Evolutionary conservation across 169 alveolate genomes (phyloP).

Genomic region (Pseudocohnilembus persalinus): DNA sequence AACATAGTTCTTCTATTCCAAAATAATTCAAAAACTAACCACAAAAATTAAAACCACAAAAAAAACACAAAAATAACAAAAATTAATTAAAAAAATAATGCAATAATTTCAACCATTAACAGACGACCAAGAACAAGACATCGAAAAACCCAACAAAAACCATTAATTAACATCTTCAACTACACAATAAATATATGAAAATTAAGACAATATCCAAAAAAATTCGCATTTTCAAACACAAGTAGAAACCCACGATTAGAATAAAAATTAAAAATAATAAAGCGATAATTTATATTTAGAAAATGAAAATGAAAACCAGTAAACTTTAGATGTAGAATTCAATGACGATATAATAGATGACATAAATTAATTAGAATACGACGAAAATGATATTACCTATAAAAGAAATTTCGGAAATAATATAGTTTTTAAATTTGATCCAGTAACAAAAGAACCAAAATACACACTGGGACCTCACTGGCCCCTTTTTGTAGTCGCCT

Average conservation of each 20-base stretch:
- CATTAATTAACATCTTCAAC: no score
- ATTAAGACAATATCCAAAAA: not conserved
- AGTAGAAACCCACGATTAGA: not conserved
- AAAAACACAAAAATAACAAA: no score
- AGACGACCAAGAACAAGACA: no score
- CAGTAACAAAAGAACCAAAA: not conserved
- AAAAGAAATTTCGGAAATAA: not conserved
- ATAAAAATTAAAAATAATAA: no score
- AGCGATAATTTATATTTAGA: not conserved
- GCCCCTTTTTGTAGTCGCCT: not conserved
- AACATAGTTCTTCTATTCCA: no score
- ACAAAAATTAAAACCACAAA: no score
- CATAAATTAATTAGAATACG: not conserved
- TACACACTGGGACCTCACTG: not conserved
- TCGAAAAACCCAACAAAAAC: no score
- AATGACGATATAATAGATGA: no score
- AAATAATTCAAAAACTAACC: no score
- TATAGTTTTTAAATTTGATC: not conserved
- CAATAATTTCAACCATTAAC: no score
- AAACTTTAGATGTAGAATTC: not conserved
- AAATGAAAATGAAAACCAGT: no score
- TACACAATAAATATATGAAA: not conserved
- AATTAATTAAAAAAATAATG: no score
- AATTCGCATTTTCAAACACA: not conserved
- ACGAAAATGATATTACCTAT: not conserved